Evolutionary conservation across 176 grass and related monocot species (phyloP).

Genomic region (Oryza glaberrima): DNA sequence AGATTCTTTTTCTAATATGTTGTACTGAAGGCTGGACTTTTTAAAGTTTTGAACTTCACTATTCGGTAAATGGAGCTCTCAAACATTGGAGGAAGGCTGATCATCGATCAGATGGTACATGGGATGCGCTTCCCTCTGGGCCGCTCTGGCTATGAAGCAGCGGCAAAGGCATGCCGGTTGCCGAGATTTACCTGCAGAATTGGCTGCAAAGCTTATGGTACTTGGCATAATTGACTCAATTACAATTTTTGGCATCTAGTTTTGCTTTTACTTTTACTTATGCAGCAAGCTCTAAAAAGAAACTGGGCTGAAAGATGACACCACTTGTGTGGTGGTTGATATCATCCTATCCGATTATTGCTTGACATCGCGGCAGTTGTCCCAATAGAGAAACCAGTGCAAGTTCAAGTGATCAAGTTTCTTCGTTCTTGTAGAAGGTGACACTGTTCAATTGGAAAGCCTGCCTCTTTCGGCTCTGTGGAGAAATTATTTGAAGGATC

Average conservation of each 20-base stretch:
- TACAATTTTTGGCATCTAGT: constrained; percentile 5
- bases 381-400: constrained; percentile 71
- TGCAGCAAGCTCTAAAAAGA: constrained; percentile 91
- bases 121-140: constrained; percentile 69
- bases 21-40: background rate
- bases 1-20: background rate
- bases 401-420: constrained; percentile 63
- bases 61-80: constrained; percentile 67
- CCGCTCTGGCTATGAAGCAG: constrained; percentile 53
- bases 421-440: constrained; percentile 72
- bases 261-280: background rate
- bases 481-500: constrained; percentile 97
- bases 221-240: background rate
- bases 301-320: constrained; percentile 95
- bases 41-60: background rate
- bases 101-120: constrained; percentile 98
- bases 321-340: constrained; percentile 96
- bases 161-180: constrained; percentile 63
- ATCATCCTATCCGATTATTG: constrained; percentile 69
- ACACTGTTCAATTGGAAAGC: constrained; percentile 55
- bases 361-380: constrained; percentile 62
- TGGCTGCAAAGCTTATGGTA: constrained; percentile 84
- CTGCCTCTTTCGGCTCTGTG: constrained; percentile 74
- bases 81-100: constrained; percentile 74
- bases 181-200: constrained; percentile 73